phyloP scores from a whole-genome alignment of 495 filamentous ascomycete genomes.

The Penicillium silybi region DNA sequence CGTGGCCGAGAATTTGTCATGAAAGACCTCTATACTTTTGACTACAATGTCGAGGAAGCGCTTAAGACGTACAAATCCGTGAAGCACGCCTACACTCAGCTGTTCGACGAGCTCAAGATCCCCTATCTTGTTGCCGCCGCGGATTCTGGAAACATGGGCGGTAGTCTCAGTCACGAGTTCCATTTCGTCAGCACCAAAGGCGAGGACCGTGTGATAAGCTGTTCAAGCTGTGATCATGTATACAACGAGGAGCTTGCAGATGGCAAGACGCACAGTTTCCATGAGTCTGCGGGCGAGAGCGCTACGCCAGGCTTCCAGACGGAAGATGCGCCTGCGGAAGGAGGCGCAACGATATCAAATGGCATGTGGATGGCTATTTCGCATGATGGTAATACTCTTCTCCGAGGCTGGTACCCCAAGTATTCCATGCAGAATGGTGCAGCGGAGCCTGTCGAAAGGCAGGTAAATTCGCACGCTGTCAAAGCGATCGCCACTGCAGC shows the following conservation, averaged over 20 bases:
- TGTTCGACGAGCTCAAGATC: conserved; percentile 81
- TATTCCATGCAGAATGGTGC: conserved; percentile 31
- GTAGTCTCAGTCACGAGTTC: conserved; percentile 89
- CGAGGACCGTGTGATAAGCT: conserved; percentile 81
- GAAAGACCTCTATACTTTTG: conserved; percentile 99
- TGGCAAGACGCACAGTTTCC: conserved; percentile 26
- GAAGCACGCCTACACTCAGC: conserved; percentile 59
- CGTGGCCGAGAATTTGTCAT: conserved; percentile 93
- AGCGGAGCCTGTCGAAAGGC: conserved; percentile 37
- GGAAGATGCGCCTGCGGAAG: conserved; percentile 20
- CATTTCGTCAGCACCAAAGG: conserved; percentile 77
- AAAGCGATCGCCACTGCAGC: conserved; percentile 54
- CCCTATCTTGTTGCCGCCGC: conserved; percentile 83
- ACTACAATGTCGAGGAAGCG: conserved; percentile 60
- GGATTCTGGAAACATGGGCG: conserved; percentile 94
- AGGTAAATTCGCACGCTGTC: conserved; percentile 68
- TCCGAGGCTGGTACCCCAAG: conserved; percentile 64
- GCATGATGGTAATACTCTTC: conserved; percentile 59
- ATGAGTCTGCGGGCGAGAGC: conserved; percentile 5
- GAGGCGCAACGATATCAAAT: conserved; percentile 32
- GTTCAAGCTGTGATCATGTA: conserved; percentile 66
- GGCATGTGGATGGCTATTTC: conserved; percentile 65
- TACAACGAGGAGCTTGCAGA: conserved; percentile 82
- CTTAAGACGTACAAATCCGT: conserved; percentile 74
- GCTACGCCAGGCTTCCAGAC: conserved; percentile 30